A percentile compares a stretch with the other conserved stretches of the same genome.
Evolutionary conservation across 1,284 basidiomycete species (phyloP).

Genomic region (Athelia psychrophila): DNA sequence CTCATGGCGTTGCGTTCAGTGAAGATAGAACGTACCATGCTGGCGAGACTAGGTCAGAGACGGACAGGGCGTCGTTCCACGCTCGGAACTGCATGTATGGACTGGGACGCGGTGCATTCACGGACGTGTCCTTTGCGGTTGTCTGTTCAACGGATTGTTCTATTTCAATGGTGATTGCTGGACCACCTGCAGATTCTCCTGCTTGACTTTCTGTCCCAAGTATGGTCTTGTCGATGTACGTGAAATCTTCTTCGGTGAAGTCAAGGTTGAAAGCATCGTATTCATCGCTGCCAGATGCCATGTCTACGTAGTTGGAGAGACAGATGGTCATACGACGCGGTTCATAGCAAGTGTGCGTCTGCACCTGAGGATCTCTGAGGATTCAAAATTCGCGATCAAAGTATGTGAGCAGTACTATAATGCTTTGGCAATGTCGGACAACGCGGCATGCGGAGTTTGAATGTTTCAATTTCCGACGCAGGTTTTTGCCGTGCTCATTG

Average conservation of each 20-base stretch:
- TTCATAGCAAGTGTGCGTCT: too few species aligned
- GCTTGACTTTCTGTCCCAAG: conserved; percentile 3
- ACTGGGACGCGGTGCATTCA: conserved; percentile 10
- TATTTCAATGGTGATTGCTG: conserved; percentile 8
- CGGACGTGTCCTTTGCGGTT: background rate
- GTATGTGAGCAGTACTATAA: too few species aligned
- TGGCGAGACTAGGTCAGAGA: conserved; percentile 48
- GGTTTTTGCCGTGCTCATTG: too few species aligned
- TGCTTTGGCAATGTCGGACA: too few species aligned
- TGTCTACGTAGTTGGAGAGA: background rate
- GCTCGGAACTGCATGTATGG: conserved; percentile 36
- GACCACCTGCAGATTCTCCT: conserved; percentile 9
- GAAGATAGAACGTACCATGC: conserved; percentile 43
- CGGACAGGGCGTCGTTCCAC: conserved; percentile 37
- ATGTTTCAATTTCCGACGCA: too few species aligned
- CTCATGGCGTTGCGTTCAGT: background rate
- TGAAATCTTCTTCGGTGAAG: conserved; percentile 58
- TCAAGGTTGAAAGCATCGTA: conserved; percentile 50
- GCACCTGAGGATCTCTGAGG: too few species aligned
- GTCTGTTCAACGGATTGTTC: conserved; percentile 2
- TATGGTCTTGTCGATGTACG: conserved; percentile 42
- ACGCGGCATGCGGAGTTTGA: too few species aligned
- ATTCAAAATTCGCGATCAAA: too few species aligned
- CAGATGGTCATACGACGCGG: too few species aligned
- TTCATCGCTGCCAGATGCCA: conserved; percentile 16